phyloP scores from a whole-genome alignment of 2,329 filamentous ascomycete species.

The Nectriaceae sp. region DNA sequence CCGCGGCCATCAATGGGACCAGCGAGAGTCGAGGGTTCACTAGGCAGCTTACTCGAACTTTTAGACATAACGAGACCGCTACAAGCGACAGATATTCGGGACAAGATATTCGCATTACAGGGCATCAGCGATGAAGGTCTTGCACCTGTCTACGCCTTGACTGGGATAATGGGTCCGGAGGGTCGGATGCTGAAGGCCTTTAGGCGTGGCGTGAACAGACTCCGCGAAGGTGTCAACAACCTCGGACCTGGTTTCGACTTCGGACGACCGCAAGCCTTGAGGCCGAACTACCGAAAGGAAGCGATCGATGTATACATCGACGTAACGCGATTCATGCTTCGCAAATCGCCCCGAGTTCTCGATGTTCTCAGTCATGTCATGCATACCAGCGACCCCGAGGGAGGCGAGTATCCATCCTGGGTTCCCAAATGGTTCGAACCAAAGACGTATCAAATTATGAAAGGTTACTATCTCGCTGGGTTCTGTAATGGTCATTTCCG shows the following conservation, averaged over 20 bases:
- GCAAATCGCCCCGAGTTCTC: conserved; percentile 10
- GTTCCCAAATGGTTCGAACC: conserved; percentile 17
- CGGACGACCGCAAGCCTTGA: conserved; percentile 9
- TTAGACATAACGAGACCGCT: neutral
- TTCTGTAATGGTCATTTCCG: conserved; percentile 11
- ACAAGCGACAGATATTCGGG: conserved; percentile 1
- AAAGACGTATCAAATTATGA: conserved; percentile 6
- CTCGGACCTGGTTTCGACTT: conserved; percentile 7
- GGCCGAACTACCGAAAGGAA: conserved; percentile 13
- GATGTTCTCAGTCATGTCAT: conserved; percentile 15
- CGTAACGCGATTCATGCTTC: conserved; percentile 14
- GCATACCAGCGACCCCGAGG: conserved; percentile 10
- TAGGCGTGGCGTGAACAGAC: conserved; percentile 8
- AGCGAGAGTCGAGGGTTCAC: neutral
- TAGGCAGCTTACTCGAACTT: neutral
- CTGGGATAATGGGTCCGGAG: neutral
- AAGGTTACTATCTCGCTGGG: conserved; percentile 11
- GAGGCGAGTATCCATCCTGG: conserved; percentile 15
- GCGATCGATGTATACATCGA: conserved; percentile 14
- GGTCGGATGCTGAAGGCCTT: neutral
- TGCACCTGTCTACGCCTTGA: neutral
- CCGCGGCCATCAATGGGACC: neutral
- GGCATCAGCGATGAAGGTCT: conserved; percentile 4
- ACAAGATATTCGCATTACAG: conserved; percentile 1
- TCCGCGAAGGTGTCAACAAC: conserved; percentile 9